Base-by-base conservation (phyloP, 163 green algal genomes). In the Smithsoniella earleae region DNA sequence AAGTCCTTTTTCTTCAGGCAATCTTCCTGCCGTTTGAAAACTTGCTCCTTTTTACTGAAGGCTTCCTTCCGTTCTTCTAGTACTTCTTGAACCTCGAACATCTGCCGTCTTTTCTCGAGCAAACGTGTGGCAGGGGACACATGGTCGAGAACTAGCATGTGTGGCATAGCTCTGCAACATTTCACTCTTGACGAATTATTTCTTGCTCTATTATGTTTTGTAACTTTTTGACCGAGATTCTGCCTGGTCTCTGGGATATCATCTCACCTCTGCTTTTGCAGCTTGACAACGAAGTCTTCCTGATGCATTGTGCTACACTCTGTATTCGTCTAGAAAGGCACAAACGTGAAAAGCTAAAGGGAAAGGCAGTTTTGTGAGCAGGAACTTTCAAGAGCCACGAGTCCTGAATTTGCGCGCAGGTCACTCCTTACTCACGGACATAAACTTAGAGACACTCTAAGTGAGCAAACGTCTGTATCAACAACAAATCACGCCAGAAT, bases 41-140 rank as follows among this genome's bases (percentile, higher is more conserved):
- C 79, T 64, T 93, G 86, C 75, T 96, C 91, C 86, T 93, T 93
- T 52, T 77, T 81, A 16, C 86, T 86, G 80, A 93, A 95, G 36
- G 93, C 87, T 49, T 83, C 73, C 77, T 97, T 97, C 36, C 94
- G 87, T 0, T 84, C 73, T 66, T 96, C 90, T 6, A 97, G 81
- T 1, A 86, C 85, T 77, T 96, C 91, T 74, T 96, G 88, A 37
- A 95, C 87, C 79, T 97, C 90, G 76, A 96, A 95, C 87, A 95
- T 95, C 81, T 95, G 87, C 64, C 89, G 75, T n/a, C 90, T 78
- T 81, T 97, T 97, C 77, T 97, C 88, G 46, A 97, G 79, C 40
- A 97, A 77, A 1, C 89, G 78, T 1, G 91, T 96, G 0, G 89
- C 88, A 30, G 91, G 91, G 5, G 88, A 91, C 2, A 95, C 89